phyloP scores from a whole-genome alignment of 2,329 filamentous ascomycete species.

The Apiospora phragmitis region DNA sequence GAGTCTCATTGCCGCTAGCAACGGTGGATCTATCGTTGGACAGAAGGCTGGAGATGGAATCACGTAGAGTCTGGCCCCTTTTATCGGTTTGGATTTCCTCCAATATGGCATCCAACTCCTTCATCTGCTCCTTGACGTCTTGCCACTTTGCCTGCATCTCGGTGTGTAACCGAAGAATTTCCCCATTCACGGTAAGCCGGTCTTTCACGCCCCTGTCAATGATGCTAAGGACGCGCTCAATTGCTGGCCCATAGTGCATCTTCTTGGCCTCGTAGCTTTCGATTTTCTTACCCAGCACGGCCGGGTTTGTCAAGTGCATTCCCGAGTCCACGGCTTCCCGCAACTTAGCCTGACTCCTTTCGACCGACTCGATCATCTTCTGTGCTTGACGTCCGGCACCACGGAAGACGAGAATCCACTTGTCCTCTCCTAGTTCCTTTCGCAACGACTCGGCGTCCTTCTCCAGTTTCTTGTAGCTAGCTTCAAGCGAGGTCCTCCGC shows the following conservation, averaged over 20 bases:
- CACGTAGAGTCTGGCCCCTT: conserved; percentile 75
- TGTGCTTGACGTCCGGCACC: conserved; percentile 89
- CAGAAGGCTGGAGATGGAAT: conserved; percentile 90
- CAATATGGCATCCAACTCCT: conserved; percentile 71
- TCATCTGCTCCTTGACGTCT: conserved; percentile 73
- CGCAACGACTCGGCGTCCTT: conserved; percentile 86
- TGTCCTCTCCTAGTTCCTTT: conserved; percentile 90
- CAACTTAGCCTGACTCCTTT: conserved; percentile 81
- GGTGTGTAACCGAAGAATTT: conserved; percentile 81
- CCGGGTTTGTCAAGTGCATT: conserved; percentile 70
- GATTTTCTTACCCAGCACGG: conserved; percentile 75
- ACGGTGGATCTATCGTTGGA: conserved; percentile 76
- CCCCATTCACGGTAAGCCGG: conserved; percentile 93
- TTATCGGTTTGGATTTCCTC: conserved; percentile 69
- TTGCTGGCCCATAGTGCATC: conserved; percentile 88
- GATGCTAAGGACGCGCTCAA: conserved; percentile 86
- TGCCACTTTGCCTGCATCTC: conserved; percentile 86
- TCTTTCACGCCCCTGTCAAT: conserved; percentile 96
- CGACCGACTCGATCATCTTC: conserved; percentile 96
- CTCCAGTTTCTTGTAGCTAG: conserved; percentile 85
- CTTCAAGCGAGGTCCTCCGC: conserved; percentile 72
- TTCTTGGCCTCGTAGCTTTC: conserved; percentile 96
- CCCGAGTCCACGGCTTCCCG: conserved; percentile 76
- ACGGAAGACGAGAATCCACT: conserved; percentile 94
- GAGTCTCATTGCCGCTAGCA: conserved; percentile 70